These are phyloP conservation scores for Carex myosuroides DNA, from an alignment of 176 grass and related monocot species.

Conservation along the genomic window DNA sequence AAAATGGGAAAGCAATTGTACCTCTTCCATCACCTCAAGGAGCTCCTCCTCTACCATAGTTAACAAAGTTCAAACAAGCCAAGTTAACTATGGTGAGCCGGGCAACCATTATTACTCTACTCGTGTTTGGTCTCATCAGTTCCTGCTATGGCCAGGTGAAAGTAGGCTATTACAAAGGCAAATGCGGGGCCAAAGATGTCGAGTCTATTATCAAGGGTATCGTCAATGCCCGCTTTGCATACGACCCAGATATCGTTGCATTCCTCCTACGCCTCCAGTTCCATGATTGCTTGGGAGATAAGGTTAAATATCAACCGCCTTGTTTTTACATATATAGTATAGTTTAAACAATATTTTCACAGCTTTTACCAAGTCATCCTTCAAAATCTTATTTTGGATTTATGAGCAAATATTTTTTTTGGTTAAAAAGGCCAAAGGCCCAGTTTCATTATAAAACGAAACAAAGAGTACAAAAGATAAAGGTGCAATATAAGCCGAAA, in stretches of 20 bases:
- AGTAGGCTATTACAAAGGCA: constrained; percentile 23
- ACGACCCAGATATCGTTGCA: constrained; percentile 8
- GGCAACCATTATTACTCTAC: not conserved
- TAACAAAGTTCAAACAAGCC: not conserved
- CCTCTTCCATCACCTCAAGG: not conserved
- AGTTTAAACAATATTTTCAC: not conserved
- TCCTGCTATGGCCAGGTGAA: not conserved
- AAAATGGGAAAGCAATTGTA: not conserved
- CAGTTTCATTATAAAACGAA: too few relatives aligned
- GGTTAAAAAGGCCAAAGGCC: too few relatives aligned
- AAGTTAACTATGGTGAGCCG: not conserved
- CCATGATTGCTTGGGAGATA: constrained; percentile 25
- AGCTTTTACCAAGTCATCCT: not conserved
- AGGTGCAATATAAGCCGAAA: too few relatives aligned
- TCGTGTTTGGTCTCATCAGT: not conserved
- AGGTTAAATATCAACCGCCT: not conserved
- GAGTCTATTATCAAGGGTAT: constrained; percentile 21
- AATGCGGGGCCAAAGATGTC: constrained; percentile 20
- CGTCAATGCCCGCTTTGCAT: not conserved
- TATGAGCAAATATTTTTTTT: too few relatives aligned
- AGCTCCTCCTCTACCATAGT: not conserved
- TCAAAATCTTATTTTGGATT: not conserved
- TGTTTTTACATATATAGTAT: not conserved
- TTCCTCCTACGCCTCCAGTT: constrained; percentile 28
- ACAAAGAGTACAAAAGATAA: too few relatives aligned